Evolutionary conservation across 805 yeast genomes (phyloP).

Genomic region (Dipodascopsis uninucleata): DNA sequence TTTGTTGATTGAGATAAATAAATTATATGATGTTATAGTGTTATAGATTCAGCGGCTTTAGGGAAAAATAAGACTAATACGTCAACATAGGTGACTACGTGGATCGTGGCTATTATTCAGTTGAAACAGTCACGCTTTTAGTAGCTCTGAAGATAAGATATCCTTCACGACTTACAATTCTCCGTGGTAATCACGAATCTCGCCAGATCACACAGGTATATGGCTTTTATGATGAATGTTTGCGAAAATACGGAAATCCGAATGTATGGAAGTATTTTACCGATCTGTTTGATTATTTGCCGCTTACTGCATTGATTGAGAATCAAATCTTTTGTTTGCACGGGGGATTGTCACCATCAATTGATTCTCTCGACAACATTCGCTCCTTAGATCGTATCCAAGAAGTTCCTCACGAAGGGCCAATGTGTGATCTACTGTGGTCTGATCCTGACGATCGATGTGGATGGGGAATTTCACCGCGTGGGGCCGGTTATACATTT

Average conservation of each 20-base stretch:
- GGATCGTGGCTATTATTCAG: conserved; percentile 83
- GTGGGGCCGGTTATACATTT: conserved; percentile 98
- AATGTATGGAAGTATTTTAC: conserved; percentile 92
- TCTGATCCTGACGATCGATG: conserved; percentile 72
- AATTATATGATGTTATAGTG: background rate
- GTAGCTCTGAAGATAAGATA: conserved; percentile 90
- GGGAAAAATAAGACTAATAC: background rate
- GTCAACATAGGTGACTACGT: conserved; percentile 69
- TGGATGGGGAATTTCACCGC: conserved; percentile 96
- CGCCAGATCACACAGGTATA: conserved; percentile 95
- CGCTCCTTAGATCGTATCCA: conserved; percentile 86
- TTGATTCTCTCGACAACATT: conserved; percentile 88
- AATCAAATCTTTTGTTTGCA: conserved; percentile 87
- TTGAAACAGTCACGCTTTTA: conserved; percentile 82
- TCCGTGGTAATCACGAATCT: conserved; percentile 93
- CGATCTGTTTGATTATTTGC: conserved; percentile 87
- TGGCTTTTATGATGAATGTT: conserved; percentile 93
- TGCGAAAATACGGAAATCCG: conserved; percentile 88
- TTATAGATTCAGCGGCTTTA: background rate
- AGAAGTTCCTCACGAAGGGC: conserved; percentile 97
- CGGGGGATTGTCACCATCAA: conserved; percentile 93
- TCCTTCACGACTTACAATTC: conserved; percentile 85
- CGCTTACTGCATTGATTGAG: conserved; percentile 89
- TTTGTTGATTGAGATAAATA: too few relatives aligned
- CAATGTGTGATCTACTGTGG: conserved; percentile 96